Evolutionary conservation across 2,329 filamentous ascomycete species (phyloP).

Genomic region (Verticillium nubilum): DNA sequence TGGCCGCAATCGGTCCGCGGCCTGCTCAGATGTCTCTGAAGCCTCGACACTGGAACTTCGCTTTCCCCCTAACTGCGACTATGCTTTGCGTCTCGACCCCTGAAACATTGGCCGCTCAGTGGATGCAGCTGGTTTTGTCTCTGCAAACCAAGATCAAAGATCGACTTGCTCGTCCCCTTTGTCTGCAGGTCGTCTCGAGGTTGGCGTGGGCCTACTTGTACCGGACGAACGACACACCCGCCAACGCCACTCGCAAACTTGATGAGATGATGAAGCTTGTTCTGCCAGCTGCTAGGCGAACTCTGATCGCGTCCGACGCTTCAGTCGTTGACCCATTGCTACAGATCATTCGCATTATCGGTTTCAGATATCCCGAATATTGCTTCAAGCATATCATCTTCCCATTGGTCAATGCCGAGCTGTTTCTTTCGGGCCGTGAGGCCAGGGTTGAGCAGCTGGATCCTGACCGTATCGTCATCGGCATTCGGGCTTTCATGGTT

Average conservation of each 20-base stretch:
- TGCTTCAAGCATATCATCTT: conserved; percentile 94
- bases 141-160: conserved; percentile 83
- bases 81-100: conserved; percentile 82
- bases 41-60: conserved; percentile 83
- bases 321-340: conserved; percentile 86
- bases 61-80: conserved; percentile 83
- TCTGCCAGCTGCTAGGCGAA: conserved; percentile 73
- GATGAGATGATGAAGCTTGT: conserved; percentile 86
- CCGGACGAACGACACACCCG: conserved; percentile 66
- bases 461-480: conserved; percentile 95
- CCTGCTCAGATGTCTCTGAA: conserved; percentile 83
- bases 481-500: conserved; percentile 86
- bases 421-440: conserved; percentile 72
- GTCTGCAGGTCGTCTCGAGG: conserved; percentile 83
- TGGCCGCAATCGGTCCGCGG: conserved; percentile 71
- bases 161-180: conserved; percentile 68
- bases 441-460: conserved; percentile 88
- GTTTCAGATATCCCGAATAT: conserved; percentile 87
- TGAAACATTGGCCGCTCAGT: conserved; percentile 79
- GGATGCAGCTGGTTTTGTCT: conserved; percentile 74
- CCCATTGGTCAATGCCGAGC: conserved; percentile 84
- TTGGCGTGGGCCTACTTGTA: conserved; percentile 94
- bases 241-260: conserved; percentile 68
- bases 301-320: conserved; percentile 75
- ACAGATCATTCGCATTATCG: conserved; percentile 90